A percentile compares a stretch with the other conserved stretches of the same genome.
phyloP scores from a whole-genome alignment of 169 alveolate genomes.

The Haemoproteus tartakovskyi region DNA sequence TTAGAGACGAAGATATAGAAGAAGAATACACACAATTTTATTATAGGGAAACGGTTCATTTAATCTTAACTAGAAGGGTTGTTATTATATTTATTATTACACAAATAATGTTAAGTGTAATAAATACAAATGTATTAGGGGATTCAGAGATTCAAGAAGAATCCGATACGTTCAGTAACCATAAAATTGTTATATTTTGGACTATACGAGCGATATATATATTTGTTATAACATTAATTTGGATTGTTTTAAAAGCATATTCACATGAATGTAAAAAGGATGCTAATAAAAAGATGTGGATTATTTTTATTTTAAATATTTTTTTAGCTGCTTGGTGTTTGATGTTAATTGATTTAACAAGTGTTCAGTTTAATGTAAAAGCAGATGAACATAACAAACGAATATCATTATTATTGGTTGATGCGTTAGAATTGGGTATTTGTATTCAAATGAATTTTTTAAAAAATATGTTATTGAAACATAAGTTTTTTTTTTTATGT shows the following conservation, averaged over 20 bases:
- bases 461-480: constrained; percentile 80
- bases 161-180: too few relatives aligned
- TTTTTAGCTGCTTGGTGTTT: constrained; percentile 60
- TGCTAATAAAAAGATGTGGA: constrained; percentile 66
- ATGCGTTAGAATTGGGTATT: constrained; percentile 68
- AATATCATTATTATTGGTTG: constrained; percentile 48
- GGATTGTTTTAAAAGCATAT: constrained; percentile 80
- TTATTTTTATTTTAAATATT: constrained; percentile 39
- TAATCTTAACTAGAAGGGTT: constrained; percentile 85
- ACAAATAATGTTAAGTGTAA: constrained; percentile 73
- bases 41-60: constrained; percentile 80
- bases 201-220: constrained; percentile 82
- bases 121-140: constrained; percentile 36
- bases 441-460: constrained; percentile 78
- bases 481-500: constrained; percentile 78
- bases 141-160: too few relatives aligned
- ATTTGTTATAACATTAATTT: constrained; percentile 76
- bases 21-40: constrained; percentile 82
- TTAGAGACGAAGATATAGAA: constrained; percentile 82
- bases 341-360: constrained; percentile 29
- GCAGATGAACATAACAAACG: constrained; percentile 9
- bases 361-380: constrained; percentile 35
- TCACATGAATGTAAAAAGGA: constrained; percentile 39
- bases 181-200: constrained; percentile 79
- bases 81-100: constrained; percentile 82